A percentile compares a stretch with the other conserved stretches of the same genome.
Conservation (phyloP, 345 rosid genomes). For the Clarkia xantiana region DNA sequence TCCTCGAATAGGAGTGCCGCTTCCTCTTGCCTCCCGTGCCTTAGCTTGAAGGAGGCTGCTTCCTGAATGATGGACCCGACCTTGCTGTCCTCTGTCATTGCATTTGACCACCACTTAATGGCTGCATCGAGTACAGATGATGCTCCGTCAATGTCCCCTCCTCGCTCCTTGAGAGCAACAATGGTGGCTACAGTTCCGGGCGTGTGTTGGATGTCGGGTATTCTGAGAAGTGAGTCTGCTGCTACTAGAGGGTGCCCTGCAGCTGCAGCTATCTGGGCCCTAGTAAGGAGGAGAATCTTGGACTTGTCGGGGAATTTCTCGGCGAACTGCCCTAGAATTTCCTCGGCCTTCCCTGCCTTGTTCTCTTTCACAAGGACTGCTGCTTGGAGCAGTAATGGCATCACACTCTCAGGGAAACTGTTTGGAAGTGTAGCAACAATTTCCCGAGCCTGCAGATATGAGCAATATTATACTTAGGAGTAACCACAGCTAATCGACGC, state of each 20-base stretch:
- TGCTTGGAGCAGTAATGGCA: slow-evolving; percentile 72
- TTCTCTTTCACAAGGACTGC: slow-evolving; percentile 80
- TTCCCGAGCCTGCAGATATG: slow-evolving; percentile 64
- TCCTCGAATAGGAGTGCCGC: slow-evolving; percentile 74
- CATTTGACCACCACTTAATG: slow-evolving; percentile 74
- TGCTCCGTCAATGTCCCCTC: slow-evolving; percentile 79
- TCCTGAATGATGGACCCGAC: slow-evolving; percentile 63
- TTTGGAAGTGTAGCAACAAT: slow-evolving; percentile 47
- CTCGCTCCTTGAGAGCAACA: slow-evolving; percentile 79
- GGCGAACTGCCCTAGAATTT: slow-evolving; percentile 48
- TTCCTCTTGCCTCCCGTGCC: slow-evolving; percentile 71
- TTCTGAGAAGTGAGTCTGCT: slow-evolving; percentile 63
- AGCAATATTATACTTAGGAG: slow-evolving; percentile 3
- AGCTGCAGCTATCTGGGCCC: slow-evolving; percentile 86
- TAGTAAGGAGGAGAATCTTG: slow-evolving; percentile 53
- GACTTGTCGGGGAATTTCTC: slow-evolving; percentile 63
- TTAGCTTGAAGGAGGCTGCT: slow-evolving; percentile 89
- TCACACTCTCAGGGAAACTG: slow-evolving; percentile 47
- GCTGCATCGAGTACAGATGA: slow-evolving; percentile 63
- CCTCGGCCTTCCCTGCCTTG: slow-evolving; percentile 80
- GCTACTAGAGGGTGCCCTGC: slow-evolving; percentile 73
- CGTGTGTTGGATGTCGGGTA: slow-evolving; percentile 73
- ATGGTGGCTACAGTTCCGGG: slow-evolving; percentile 91
- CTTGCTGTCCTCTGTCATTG: slow-evolving; percentile 70
- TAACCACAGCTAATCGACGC: no score